phyloP scores from a whole-genome alignment of 2,329 filamentous ascomycete species.

The Penicillium sp. region DNA sequence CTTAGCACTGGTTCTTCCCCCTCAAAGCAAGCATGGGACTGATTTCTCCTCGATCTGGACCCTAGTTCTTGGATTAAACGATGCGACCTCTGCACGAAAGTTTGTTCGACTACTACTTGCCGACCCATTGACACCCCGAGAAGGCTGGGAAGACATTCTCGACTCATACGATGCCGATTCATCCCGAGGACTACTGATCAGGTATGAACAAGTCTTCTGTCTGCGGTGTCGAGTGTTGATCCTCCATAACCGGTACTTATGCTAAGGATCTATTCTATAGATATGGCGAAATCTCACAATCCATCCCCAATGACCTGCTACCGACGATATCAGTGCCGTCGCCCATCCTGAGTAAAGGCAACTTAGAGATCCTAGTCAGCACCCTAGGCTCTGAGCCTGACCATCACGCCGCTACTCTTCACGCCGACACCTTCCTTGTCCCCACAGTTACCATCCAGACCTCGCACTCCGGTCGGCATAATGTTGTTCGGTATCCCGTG shows the following conservation, averaged over 20 bases:
- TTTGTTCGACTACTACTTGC: conserved; percentile 69
- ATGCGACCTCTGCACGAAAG: conserved; percentile 51
- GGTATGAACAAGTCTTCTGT: conserved; percentile 39
- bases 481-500: conserved; percentile 73
- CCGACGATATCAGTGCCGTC: conserved; percentile 57
- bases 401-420: conserved; percentile 50
- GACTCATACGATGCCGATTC: conserved; percentile 48
- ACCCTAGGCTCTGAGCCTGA: conserved; percentile 51
- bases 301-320: conserved; percentile 51
- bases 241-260: background rate
- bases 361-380: conserved; percentile 60
- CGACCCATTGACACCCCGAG: conserved; percentile 63
- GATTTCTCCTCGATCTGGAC: background rate
- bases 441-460: conserved; percentile 69
- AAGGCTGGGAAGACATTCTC: conserved; percentile 66
- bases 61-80: conserved; percentile 51
- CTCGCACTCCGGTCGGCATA: conserved; percentile 62
- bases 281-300: conserved; percentile 53
- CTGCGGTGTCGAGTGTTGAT: background rate
- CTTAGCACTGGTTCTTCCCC: background rate
- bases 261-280: conserved; percentile 33
- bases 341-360: conserved; percentile 53
- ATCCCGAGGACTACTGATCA: conserved; percentile 61
- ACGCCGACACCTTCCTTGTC: conserved; percentile 66
- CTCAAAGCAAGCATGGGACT: background rate